A percentile compares a stretch with the other conserved stretches of the same genome.
Conservation (phyloP, 2,329 filamentous ascomycete genomes). For the Zymoseptoria pseudotritici region DNA sequence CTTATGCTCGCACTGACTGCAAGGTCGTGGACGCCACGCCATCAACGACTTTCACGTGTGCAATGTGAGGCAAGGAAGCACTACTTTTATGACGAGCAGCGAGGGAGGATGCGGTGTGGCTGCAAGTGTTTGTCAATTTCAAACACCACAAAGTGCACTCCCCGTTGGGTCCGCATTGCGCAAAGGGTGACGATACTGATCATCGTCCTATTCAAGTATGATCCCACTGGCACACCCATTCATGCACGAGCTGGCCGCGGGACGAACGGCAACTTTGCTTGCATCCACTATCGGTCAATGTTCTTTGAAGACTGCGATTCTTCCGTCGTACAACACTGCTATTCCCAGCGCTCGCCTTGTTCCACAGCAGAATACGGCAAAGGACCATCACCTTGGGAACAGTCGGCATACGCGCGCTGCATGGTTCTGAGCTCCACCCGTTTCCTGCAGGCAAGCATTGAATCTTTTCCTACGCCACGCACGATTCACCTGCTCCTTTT, state of each 20-base stretch:
- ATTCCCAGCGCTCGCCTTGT: neutral
- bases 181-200: neutral
- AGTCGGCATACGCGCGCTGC: neutral
- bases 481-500: neutral
- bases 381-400: neutral
- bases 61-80: neutral
- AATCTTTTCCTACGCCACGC: neutral
- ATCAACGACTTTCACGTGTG: neutral
- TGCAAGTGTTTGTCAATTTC: neutral
- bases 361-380: neutral
- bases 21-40: neutral
- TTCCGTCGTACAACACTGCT: neutral
- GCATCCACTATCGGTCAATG: neutral
- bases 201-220: neutral
- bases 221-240: neutral
- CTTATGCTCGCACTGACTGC: neutral
- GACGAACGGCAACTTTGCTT: neutral
- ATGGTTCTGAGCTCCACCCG: neutral
- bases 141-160: neutral
- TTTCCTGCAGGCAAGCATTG: neutral
- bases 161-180: neutral
- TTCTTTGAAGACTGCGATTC: neutral
- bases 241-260: neutral
- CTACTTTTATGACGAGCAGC: neutral
- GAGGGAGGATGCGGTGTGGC: neutral